These are phyloP conservation scores for Wickerhamiella azyma DNA, from an alignment of 805 yeast genomes.

Conservation along the genomic window DNA sequence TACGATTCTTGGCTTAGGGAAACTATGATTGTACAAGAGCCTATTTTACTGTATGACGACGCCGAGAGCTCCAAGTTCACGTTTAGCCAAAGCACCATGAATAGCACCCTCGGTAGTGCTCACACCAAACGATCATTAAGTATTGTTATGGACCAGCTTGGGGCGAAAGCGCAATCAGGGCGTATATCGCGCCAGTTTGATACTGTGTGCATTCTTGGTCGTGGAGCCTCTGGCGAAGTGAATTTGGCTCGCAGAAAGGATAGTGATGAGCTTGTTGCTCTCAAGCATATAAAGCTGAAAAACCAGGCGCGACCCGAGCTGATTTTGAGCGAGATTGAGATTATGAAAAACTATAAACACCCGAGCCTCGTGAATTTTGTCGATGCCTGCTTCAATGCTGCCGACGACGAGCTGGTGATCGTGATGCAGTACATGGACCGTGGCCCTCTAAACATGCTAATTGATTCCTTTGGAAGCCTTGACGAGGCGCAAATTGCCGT, in stretches of 20 bases:
- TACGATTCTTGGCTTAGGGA: slow-evolving; percentile 28
- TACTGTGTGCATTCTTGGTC: background rate
- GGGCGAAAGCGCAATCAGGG: background rate
- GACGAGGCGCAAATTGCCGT: slow-evolving; percentile 76
- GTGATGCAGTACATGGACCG: slow-evolving; percentile 97
- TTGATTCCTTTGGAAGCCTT: slow-evolving; percentile 62
- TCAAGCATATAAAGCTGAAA: slow-evolving; percentile 81
- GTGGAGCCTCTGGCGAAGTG: slow-evolving; percentile 6
- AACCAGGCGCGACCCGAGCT: slow-evolving; percentile 86
- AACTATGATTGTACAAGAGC: background rate
- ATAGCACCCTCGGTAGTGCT: background rate
- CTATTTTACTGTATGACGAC: background rate
- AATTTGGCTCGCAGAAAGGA: background rate
- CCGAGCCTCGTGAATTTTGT: slow-evolving; percentile 74
- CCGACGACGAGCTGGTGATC: slow-evolving; percentile 89
- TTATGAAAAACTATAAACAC: slow-evolving; percentile 57
- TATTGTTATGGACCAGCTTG: background rate
- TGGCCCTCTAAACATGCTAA: slow-evolving; percentile 76
- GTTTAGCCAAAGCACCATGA: background rate
- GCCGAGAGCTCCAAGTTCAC: background rate
- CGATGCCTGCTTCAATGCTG: slow-evolving; percentile 93
- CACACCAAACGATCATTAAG: background rate
- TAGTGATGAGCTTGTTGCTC: slow-evolving; percentile 73
- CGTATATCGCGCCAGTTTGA: background rate
- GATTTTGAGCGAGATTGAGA: slow-evolving; percentile 82